Conservation (phyloP, 305 asterid genomes). For the Fraxinus albicans region DNA sequence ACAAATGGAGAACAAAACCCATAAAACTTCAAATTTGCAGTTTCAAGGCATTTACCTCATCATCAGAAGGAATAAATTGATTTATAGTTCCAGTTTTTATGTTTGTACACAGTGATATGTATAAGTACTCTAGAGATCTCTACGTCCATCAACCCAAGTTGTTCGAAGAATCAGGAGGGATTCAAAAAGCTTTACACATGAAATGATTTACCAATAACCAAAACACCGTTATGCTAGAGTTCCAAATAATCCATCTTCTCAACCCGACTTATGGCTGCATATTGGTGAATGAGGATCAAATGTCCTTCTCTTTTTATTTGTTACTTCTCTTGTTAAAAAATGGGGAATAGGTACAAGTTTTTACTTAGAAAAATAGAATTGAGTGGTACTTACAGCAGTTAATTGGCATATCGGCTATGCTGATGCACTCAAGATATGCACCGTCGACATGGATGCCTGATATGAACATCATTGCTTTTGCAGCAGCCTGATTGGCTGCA, state of each 20-base stretch:
- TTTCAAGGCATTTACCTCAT: not conserved
- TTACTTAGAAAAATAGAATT: not conserved
- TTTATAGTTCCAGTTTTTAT: not conserved
- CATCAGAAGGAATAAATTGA: not conserved
- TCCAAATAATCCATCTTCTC: not conserved
- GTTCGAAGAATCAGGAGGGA: not conserved
- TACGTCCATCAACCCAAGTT: not conserved
- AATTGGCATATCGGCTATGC: conserved; percentile 62
- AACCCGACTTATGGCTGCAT: not conserved
- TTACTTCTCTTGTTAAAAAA: not conserved
- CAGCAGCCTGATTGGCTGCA: conserved; percentile 91
- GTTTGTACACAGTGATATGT: not conserved
- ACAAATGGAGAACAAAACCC: not conserved
- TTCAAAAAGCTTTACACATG: not conserved
- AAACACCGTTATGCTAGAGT: not conserved
- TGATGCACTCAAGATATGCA: conserved; percentile 65
- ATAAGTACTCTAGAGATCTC: not conserved
- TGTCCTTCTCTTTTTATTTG: not conserved
- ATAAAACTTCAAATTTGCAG: not conserved
- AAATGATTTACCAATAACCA: not conserved
- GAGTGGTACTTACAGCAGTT: conserved; percentile 66
- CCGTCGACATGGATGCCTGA: conserved; percentile 59
- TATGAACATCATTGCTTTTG: conserved; percentile 75
- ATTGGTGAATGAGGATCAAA: not conserved
- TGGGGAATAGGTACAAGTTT: not conserved